A percentile compares a stretch with the other conserved stretches of the same genome.
Conservation (phyloP, 768 basidiomycete genomes). For the Ramaria sp. region DNA sequence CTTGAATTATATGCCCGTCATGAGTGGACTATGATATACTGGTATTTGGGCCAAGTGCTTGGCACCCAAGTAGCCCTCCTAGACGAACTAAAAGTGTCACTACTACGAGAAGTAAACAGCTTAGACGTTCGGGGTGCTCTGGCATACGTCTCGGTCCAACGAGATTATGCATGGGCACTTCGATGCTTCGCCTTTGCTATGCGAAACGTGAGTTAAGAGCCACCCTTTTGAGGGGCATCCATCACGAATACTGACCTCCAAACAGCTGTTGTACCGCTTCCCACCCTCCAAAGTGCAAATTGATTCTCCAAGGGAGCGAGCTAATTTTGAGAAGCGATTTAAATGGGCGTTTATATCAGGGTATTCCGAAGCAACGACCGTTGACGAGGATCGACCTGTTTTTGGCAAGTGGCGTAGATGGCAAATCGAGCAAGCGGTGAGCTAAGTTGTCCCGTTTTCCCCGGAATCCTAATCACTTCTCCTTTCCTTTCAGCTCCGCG, state of each 20-base stretch:
- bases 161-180: conserved; percentile 42
- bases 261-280: conserved; percentile 23
- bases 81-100: background rate
- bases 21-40: conserved; percentile 68
- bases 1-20: conserved; percentile 58
- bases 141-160: conserved; percentile 19
- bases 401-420: conserved; percentile 8
- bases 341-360: conserved; percentile 66
- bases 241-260: background rate
- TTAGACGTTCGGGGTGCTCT: background rate
- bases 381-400: conserved; percentile 5
- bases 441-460: background rate
- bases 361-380: conserved; percentile 23
- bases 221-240: background rate
- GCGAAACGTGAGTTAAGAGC: conserved; percentile 34
- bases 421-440: background rate
- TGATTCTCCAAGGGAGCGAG: conserved; percentile 40
- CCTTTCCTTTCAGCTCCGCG: background rate
- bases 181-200: conserved; percentile 44
- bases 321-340: conserved; percentile 56
- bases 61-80: conserved; percentile 31
- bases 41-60: conserved; percentile 52
- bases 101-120: background rate
- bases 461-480: background rate
- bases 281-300: conserved; percentile 36